A percentile compares a stretch with the other conserved stretches of the same genome.
Conservation (phyloP, 139 green algal genomes). For the Gonium pectorale region DNA sequence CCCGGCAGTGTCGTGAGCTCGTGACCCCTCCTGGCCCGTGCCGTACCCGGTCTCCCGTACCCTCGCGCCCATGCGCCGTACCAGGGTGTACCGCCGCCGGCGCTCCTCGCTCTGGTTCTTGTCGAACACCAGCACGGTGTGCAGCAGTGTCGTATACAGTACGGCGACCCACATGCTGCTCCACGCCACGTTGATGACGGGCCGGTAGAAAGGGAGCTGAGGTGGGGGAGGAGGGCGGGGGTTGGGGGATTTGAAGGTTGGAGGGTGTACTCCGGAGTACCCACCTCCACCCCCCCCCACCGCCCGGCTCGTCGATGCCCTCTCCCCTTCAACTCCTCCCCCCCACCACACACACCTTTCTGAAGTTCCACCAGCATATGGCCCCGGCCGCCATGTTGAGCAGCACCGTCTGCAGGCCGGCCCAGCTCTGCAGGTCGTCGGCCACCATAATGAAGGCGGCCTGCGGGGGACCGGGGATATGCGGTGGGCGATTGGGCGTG, state of each 20-base stretch:
- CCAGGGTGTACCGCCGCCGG: not conserved
- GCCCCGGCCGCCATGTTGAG: not conserved
- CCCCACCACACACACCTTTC: not conserved
- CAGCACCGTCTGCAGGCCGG: not conserved
- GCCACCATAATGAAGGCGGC: conserved; percentile 6
- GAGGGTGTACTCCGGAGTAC: not conserved
- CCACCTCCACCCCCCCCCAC: not conserved
- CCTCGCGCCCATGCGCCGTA: not conserved
- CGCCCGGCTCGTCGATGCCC: not conserved
- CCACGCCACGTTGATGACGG: conserved; percentile 3
- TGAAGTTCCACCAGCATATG: conserved; percentile 18
- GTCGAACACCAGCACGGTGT: not conserved
- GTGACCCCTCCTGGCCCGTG: too few species aligned
- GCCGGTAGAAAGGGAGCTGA: conserved; percentile 33
- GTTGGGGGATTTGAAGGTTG: not conserved
- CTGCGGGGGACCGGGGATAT: too few species aligned
- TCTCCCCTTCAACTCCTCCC: too few species aligned
- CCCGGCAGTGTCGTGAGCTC: too few species aligned
- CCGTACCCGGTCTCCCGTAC: too few species aligned
- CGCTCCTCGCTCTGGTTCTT: not conserved
- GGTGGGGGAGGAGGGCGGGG: not conserved
- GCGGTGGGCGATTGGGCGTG: too few species aligned
- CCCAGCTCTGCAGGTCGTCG: conserved; percentile 3
- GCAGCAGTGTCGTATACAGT: conserved; percentile 7
- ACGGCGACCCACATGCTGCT: conserved; percentile 10